A percentile compares a stretch with the other conserved stretches of the same genome.
Conservation (phyloP, 2,329 filamentous ascomycete species). For the Pyrenophora seminiperda region DNA sequence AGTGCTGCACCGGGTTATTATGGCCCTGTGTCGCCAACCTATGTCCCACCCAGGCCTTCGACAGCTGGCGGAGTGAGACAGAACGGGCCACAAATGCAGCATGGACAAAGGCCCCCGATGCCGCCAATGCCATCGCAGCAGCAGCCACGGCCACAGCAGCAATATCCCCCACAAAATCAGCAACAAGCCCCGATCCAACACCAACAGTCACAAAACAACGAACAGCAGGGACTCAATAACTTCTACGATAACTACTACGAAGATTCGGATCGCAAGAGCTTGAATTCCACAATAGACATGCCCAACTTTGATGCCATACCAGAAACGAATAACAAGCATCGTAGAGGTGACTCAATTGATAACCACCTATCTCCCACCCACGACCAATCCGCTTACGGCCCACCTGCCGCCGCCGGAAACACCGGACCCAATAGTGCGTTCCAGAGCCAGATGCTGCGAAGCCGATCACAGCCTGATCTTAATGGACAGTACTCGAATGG, state of each 20-base stretch:
- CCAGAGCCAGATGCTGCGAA: slow-evolving; percentile 56
- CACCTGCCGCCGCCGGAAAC: slow-evolving; percentile 12
- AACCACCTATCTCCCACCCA: slow-evolving; percentile 37
- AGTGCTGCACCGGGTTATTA: slow-evolving; percentile 44
- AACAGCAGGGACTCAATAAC: slow-evolving; percentile 54
- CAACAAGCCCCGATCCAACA: slow-evolving; percentile 28
- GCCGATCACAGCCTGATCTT: slow-evolving; percentile 71
- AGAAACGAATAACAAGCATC: slow-evolving; percentile 37
- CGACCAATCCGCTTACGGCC: slow-evolving; percentile 14
- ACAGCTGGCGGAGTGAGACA: slow-evolving; percentile 41
- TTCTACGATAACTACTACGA: slow-evolving; percentile 58
- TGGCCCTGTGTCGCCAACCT: slow-evolving; percentile 44
- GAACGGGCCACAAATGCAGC: slow-evolving; percentile 27
- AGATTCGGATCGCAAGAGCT: slow-evolving; percentile 44
- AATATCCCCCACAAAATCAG: slow-evolving; percentile 26
- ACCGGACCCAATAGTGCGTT: slow-evolving; percentile 24
- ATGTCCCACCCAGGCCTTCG: slow-evolving; percentile 45
- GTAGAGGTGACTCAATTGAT: slow-evolving; percentile 47
- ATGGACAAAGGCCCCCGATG: slow-evolving; percentile 39
- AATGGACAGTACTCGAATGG: slow-evolving; percentile 38
- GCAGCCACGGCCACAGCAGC: slow-evolving; percentile 23
- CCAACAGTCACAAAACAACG: slow-evolving; percentile 30
- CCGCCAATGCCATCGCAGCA: slow-evolving; percentile 29
- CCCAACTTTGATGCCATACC: slow-evolving; percentile 66
- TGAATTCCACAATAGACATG: slow-evolving; percentile 62